phyloP scores from a whole-genome alignment of 2,329 filamentous ascomycete species.

The Endoconidiophora polonica region DNA sequence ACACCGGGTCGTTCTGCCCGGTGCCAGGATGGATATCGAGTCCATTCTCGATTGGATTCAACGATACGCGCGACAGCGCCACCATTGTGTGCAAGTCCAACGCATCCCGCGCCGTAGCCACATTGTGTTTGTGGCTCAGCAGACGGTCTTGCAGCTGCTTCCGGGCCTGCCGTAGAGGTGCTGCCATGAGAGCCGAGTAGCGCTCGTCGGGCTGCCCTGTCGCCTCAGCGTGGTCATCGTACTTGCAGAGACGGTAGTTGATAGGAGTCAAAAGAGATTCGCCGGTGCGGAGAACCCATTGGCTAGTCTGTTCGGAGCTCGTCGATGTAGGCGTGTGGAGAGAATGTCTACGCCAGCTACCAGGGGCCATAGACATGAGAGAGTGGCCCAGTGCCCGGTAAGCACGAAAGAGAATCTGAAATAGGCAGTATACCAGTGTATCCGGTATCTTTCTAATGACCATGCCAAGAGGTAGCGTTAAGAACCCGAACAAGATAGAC shows the following conservation, averaged over 20 bases:
- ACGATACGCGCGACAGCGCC: conserved; percentile 19
- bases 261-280: conserved; percentile 14
- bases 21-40: conserved; percentile 27
- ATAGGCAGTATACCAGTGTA: conserved; percentile 18
- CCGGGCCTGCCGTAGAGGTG: conserved; percentile 9
- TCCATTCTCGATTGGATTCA: conserved; percentile 16
- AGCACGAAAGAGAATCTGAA: conserved; percentile 16
- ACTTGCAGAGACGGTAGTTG: conserved; percentile 16
- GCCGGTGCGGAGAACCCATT: conserved; percentile 17
- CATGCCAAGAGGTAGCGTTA: conserved; percentile 46
- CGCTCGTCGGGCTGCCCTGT: conserved; percentile 1
- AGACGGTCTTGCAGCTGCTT: conserved; percentile 5
- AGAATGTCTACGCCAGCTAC: conserved; percentile 10
- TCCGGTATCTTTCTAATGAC: conserved; percentile 27
- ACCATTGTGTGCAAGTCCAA: conserved; percentile 21
- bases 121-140: conserved; percentile 7
- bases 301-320: conserved; percentile 13
- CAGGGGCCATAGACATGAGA: conserved; percentile 13
- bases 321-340: conserved; percentile 10
- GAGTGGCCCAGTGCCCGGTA: conserved; percentile 13
- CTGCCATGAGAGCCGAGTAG: conserved; percentile 7
- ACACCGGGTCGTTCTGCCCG: conserved; percentile 23
- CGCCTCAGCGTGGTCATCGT: conserved; percentile 12
- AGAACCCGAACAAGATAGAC: conserved; percentile 48
- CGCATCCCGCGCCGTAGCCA: not conserved